phyloP scores from a whole-genome alignment of 257 asterid species.

The Salvia miltiorrhiza region DNA sequence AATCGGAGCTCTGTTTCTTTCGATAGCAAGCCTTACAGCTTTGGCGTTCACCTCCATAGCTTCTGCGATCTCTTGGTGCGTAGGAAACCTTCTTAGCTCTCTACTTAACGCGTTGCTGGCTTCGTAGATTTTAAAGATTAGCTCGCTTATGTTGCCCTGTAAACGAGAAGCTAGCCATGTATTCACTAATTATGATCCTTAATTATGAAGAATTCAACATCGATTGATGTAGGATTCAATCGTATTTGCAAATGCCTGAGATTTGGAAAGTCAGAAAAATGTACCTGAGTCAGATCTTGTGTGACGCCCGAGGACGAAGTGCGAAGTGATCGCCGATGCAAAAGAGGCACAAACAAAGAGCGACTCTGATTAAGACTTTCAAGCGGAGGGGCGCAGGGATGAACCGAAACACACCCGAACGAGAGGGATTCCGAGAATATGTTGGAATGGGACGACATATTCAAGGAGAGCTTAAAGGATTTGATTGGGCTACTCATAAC shows the following conservation, averaged over 20 bases:
- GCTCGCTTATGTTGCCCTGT: conserved; percentile 57
- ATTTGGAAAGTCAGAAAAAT: background rate
- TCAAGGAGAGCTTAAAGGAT: no score
- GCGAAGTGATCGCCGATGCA: no score
- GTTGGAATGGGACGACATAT: no score
- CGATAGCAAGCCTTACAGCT: conserved; percentile 44
- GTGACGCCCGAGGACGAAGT: no score
- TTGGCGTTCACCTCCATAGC: conserved; percentile 29
- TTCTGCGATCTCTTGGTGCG: conserved; percentile 52
- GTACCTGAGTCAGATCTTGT: conserved; percentile 70
- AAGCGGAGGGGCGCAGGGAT: no score
- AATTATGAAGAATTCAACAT: background rate
- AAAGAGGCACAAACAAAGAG: no score
- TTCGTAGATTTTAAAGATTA: conserved; percentile 54
- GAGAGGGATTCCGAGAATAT: no score
- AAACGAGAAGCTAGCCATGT: conserved; percentile 38
- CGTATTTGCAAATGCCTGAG: background rate
- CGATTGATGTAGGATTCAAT: background rate
- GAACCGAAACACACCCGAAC: no score
- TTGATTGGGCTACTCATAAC: no score
- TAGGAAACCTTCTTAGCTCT: conserved; percentile 44
- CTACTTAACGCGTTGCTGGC: conserved; percentile 43
- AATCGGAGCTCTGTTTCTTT: conserved; percentile 47
- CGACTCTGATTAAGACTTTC: no score
- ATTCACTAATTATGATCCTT: conserved; percentile 40